Base-by-base conservation (phyloP, 306 rosid genomes). In the Castanea mollissima region DNA sequence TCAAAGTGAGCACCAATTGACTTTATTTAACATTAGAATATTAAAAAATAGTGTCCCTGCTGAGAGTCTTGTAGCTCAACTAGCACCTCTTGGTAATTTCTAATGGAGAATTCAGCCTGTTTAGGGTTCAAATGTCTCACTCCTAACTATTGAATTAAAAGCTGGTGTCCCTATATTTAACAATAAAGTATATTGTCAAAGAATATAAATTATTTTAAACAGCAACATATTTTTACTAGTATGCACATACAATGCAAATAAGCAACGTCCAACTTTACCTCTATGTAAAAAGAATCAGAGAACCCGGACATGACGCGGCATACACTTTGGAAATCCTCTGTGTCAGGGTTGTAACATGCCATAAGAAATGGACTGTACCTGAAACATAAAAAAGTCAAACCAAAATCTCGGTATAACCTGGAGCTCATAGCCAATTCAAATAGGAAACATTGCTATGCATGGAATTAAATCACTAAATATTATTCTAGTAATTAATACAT, bases 271-370 rank as follows among this genome's bases (percentile, higher is more conserved):
- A 68, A 15, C 32, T 55, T 71, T 89, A 90, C 98, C 97, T 92
- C 94, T 3, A 55, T 59, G 76, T 94, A 94, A 85, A 94, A 94
- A 52, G 93, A 83, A 86, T 94, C 97, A 23, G 97, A 80, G 85
- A 94, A 92, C 69, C 98, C 98, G 21, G 98, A 94, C 96, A 92
- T 94, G 82, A 94, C 98, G 11, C 97, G 97, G 81, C 98, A 94
- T 67, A 94, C 94, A 5, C 98, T 94, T 87, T 94, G 96, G 76
- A 89, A 92, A 79, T 94, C 97, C 79, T 92, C 96, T 20, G 91
- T 92, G 73, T 92, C 98, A 56, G 96, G 94, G 80, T 89, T 85
- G 78, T 84, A 92, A 82, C 98, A 94, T 44, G 98, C 97, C 98
- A 94, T 85, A 34, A 94, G 96, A 91, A 94, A 94, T 70, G 98